Conservation (phyloP, 352 stramenopile species). For the Halophytophthora polymorphica region DNA sequence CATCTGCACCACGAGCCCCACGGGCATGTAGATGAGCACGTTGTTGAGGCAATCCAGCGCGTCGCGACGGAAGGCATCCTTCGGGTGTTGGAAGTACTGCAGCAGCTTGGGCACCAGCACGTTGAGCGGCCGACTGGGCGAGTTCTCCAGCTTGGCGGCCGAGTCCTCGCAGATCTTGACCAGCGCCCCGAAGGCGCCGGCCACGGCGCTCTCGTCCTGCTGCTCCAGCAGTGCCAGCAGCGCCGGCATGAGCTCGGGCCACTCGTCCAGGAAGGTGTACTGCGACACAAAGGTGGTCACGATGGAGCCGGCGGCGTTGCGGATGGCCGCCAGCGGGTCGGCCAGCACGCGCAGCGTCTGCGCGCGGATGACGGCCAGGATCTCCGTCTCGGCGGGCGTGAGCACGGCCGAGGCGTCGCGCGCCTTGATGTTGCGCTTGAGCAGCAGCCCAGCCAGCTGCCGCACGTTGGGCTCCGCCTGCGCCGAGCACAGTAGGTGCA, state of each 20-base stretch:
- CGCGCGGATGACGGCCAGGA: conserved; percentile 77
- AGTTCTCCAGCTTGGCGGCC: conserved; percentile 86
- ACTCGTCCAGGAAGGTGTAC: conserved; percentile 87
- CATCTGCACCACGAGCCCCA: conserved; percentile 88
- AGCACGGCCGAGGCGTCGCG: conserved; percentile 54
- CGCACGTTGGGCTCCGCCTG: conserved; percentile 65
- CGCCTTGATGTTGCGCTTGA: conserved; percentile 87
- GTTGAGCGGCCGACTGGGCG: conserved; percentile 82
- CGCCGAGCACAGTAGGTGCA: conserved; percentile 71
- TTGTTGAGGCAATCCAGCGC: conserved; percentile 90
- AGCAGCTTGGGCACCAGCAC: conserved; percentile 86
- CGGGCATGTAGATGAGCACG: conserved; percentile 86
- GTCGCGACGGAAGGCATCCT: conserved; percentile 72
- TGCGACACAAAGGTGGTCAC: conserved; percentile 86
- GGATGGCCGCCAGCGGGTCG: conserved; percentile 65
- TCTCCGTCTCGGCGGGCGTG: conserved; percentile 57
- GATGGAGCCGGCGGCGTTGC: conserved; percentile 71
- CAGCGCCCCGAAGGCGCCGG: conserved; percentile 82
- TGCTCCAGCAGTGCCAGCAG: conserved; percentile 60
- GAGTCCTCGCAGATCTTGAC: conserved; percentile 91
- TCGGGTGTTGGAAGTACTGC: conserved; percentile 87
- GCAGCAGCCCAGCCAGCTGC: conserved; percentile 73
- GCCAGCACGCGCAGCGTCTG: conserved; percentile 69
- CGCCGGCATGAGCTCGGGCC: conserved; percentile 83
- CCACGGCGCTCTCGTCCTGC: conserved; percentile 61